Conservation (phyloP, 2,329 filamentous ascomycete genomes). For the Neofusicoccum sp. region DNA sequence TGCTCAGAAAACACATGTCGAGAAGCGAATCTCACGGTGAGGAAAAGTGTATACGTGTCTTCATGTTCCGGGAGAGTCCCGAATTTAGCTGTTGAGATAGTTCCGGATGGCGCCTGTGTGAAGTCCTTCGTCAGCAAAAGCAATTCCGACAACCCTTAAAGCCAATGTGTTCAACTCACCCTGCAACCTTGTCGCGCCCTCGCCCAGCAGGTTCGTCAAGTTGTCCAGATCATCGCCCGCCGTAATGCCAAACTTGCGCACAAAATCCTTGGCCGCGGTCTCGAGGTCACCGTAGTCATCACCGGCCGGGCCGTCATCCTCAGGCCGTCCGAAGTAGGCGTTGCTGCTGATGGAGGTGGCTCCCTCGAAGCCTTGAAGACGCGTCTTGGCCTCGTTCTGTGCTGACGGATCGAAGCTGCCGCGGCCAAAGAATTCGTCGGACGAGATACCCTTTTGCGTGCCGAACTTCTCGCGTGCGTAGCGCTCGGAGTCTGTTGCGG, state of each 20-base stretch:
- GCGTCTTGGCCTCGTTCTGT: slow-evolving; percentile 80
- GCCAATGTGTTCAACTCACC: slow-evolving; percentile 36
- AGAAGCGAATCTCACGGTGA: not conserved
- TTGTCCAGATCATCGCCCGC: slow-evolving; percentile 96
- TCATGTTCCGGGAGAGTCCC: not conserved
- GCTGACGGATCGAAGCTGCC: slow-evolving; percentile 77
- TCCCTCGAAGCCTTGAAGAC: slow-evolving; percentile 89
- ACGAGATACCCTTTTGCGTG: slow-evolving; percentile 90
- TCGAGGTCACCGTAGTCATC: slow-evolving; percentile 90
- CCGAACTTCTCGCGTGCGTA: slow-evolving; percentile 90
- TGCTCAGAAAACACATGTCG: slow-evolving; percentile 6
- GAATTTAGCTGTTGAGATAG: slow-evolving; percentile 39
- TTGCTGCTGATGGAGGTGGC: slow-evolving; percentile 92
- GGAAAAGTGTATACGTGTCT: not conserved
- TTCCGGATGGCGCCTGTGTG: slow-evolving; percentile 33
- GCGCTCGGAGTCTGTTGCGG: slow-evolving; percentile 56
- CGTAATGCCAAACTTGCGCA: slow-evolving; percentile 91
- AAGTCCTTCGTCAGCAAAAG: not conserved
- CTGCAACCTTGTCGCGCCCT: slow-evolving; percentile 81
- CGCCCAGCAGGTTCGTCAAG: slow-evolving; percentile 75
- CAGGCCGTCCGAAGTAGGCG: slow-evolving; percentile 92
- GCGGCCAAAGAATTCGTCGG: slow-evolving; percentile 97
- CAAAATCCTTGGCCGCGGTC: slow-evolving; percentile 90
- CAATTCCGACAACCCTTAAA: not conserved
- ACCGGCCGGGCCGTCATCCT: slow-evolving; percentile 63